These are phyloP conservation scores for Sambucus nigra DNA, from an alignment of 129 eudicot genomes.

Conservation along the genomic window DNA sequence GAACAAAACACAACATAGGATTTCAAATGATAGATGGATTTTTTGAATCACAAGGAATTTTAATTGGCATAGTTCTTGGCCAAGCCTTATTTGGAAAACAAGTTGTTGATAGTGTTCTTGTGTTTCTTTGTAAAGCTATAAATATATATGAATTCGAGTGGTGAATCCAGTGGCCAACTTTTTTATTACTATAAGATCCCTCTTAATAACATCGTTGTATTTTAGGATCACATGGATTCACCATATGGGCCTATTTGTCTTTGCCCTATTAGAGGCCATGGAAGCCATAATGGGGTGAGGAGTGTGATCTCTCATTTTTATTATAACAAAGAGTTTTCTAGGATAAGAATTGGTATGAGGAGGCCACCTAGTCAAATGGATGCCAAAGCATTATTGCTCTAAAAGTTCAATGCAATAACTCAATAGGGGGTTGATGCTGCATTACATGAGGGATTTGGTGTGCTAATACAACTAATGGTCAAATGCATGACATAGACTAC, in stretches of 20 bases:
- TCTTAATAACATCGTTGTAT: conserved; percentile 67
- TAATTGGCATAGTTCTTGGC: too few relatives aligned
- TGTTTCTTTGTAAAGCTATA: too few relatives aligned
- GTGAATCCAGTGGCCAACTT: conserved; percentile 80
- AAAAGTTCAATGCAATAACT: conserved; percentile 72
- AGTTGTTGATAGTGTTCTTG: too few relatives aligned
- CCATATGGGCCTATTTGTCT: conserved; percentile 91
- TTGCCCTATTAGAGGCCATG: conserved; percentile 59
- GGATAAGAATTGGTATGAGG: conserved; percentile 88
- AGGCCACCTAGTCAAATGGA: conserved; percentile 96
- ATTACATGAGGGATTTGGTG: conserved; percentile 57
- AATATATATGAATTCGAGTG: too few relatives aligned
- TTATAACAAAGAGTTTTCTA: conserved; percentile 63
- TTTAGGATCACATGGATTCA: conserved; percentile 86
- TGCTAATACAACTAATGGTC: conserved; percentile 35
- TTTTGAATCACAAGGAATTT: too few relatives aligned
- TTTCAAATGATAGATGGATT: too few relatives aligned
- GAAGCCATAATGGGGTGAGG: conserved; percentile 81
- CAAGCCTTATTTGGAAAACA: too few relatives aligned
- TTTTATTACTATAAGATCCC: conserved; percentile 89
- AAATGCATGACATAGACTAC: conserved; percentile 55
- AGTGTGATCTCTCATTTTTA: conserved; percentile 72
- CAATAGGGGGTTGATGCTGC: conserved; percentile 74
- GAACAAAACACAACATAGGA: too few relatives aligned
- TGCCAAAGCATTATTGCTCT: conserved; percentile 95